A percentile compares a stretch with the other conserved stretches of the same genome.
Conservation (phyloP, 352 stramenopile species). For the Phytophthora syringae region DNA sequence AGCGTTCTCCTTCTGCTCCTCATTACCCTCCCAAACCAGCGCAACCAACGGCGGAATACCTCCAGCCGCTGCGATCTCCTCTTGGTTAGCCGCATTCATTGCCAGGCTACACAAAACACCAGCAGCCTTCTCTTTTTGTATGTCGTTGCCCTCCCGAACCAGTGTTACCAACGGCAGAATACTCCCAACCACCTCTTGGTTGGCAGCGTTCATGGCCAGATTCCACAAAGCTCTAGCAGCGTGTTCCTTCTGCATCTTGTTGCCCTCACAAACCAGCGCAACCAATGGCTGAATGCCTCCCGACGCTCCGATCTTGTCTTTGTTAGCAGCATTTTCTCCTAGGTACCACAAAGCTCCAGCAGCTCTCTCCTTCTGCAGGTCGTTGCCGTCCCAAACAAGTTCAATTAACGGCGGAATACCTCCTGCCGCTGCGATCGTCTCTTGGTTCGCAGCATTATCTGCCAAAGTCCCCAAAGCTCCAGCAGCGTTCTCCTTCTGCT, state of each 20-base stretch:
- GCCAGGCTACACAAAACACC: not conserved
- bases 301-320: not conserved
- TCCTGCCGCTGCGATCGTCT: not conserved
- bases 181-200: not conserved
- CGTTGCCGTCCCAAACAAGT: not conserved
- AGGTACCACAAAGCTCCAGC: not conserved
- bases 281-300: slow-evolving; percentile 12
- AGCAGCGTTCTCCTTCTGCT: slow-evolving; percentile 7
- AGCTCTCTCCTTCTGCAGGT: not conserved
- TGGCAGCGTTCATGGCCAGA: not conserved
- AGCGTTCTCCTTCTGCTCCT: not conserved
- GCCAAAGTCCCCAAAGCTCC: not conserved
- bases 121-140: not conserved
- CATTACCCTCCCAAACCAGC: not conserved
- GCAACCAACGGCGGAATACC: slow-evolving; percentile 7
- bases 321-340: not conserved
- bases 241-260: not conserved
- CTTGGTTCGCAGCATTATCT: not conserved
- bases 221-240: not conserved
- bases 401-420: slow-evolving; percentile 7
- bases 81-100: not conserved
- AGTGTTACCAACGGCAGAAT: slow-evolving; percentile 2
- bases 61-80: slow-evolving; percentile 1
- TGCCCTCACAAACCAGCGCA: not conserved
- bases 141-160: not conserved